These are phyloP conservation scores for Suillus brevipes DNA, from an alignment of 768 basidiomycete genomes.

Conservation along the genomic window DNA sequence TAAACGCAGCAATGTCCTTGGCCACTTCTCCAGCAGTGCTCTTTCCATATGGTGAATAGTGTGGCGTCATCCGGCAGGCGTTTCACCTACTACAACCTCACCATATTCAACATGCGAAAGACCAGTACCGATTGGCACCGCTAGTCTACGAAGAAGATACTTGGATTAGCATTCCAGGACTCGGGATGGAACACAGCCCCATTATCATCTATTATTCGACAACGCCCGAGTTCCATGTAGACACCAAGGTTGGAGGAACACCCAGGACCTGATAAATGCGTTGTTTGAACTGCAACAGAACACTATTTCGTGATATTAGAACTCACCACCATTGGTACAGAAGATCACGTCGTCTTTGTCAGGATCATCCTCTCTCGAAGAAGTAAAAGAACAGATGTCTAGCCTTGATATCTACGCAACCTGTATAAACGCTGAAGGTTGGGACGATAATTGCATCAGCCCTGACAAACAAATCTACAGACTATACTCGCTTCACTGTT, in stretches of 20 bases:
- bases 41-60: constrained; percentile 28
- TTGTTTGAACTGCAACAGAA: not conserved
- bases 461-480: constrained; percentile 28
- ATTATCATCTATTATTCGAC: constrained; percentile 53
- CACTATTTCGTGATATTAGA: constrained; percentile 19
- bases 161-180: constrained; percentile 67
- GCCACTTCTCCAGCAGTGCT: constrained; percentile 67
- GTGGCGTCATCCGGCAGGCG: constrained; percentile 6
- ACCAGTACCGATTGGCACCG: constrained; percentile 43
- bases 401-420: constrained; percentile 66
- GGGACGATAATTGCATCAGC: constrained; percentile 1
- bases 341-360: constrained; percentile 61
- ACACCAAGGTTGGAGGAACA: constrained; percentile 61
- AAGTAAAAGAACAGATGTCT: constrained; percentile 74
- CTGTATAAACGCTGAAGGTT: constrained; percentile 51
- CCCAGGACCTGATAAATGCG: constrained; percentile 40
- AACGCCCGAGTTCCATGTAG: constrained; percentile 77
- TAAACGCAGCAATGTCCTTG: constrained; percentile 67
- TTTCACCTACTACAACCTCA: constrained; percentile 36
- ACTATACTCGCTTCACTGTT: constrained; percentile 36
- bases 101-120: constrained; percentile 47
- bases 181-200: constrained; percentile 55
- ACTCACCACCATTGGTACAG: constrained; percentile 53
- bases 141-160: constrained; percentile 47
- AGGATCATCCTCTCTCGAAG: constrained; percentile 67